These are phyloP conservation scores for Rosa hybrid DNA, from an alignment of 331 rosid genomes.

Conservation along the genomic window DNA sequence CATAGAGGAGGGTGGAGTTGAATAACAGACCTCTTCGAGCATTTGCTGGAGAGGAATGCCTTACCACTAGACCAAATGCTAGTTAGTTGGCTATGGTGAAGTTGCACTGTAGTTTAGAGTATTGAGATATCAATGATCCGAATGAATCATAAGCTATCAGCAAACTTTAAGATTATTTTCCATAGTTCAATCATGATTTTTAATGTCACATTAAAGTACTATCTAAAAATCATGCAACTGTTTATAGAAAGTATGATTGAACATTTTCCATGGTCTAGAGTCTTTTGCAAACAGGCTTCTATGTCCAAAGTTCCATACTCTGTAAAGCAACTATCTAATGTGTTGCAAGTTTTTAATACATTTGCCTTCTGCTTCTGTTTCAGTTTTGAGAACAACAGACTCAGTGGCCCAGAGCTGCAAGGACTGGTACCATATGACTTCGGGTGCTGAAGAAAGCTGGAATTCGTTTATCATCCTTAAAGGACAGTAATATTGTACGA, in stretches of 20 bases:
- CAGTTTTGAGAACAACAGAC: constrained; percentile 78
- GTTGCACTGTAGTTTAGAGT: not conserved
- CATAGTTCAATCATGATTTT: not conserved
- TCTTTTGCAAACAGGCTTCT: not conserved
- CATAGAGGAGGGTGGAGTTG: not conserved
- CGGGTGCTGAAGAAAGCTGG: constrained; percentile 60
- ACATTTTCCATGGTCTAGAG: not conserved
- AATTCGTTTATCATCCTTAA: not conserved
- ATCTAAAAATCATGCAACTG: not conserved
- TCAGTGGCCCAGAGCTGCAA: constrained; percentile 84
- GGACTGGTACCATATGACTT: constrained; percentile 88
- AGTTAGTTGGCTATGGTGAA: not conserved
- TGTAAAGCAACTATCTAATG: not conserved
- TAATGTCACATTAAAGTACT: not conserved
- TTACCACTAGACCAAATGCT: not conserved
- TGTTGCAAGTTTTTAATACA: not conserved
- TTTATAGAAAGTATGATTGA: not conserved
- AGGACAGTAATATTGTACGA: constrained; percentile 22
- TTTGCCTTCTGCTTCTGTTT: constrained; percentile 23
- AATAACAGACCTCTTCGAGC: not conserved
- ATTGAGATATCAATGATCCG: not conserved
- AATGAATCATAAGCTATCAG: not conserved
- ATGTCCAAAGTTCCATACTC: not conserved
- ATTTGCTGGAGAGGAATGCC: not conserved
- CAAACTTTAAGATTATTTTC: not conserved